Evolutionary conservation across 2,329 filamentous ascomycete genomes (phyloP), one percentile per base, ranked within the genome.

Genomic region (Parafenestella ontariensis): DNA sequence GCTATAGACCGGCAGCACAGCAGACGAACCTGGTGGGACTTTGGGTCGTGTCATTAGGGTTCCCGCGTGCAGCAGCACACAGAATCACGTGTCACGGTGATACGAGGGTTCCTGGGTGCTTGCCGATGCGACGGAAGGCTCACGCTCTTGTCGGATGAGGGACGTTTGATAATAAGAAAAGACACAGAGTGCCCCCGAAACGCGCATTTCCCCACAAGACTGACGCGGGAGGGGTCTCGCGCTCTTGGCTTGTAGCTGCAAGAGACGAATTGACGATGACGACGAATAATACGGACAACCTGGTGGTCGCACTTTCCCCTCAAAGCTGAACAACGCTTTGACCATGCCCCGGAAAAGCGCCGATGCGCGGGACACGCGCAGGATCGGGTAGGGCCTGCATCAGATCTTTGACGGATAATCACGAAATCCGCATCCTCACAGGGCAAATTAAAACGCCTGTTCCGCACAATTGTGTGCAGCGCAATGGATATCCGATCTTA

Each of bases 1-100:
- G n/a, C 44, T 49, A 45, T 34, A 49, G 41, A 34, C 36, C 52
- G 49, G 43, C 47, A 49, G 29, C 45, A 49, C 34, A 54, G 56
- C 34, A 48, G 37, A 65, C 67, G 54, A 41, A 69, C 69, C 70
- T 55, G 68, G 69, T 41, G 71, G 69, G 36, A 74, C 71, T 43
- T 72, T 73, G 26, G 71, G 71, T 37, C 71, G 66, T 56, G 71
- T 73, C 71, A 74, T 74, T 49, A 46, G 52, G 48, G 46, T 21
- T 33, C 26, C 36, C 41, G 15, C 48, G 40, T 34, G 54, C 54
- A 48, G 42, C 47, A 56, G 52, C 64, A 53, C 47, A 45, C 55
- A 34, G 46, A 58, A 59, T 66, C 67, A 65, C 68, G 64, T 61
- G 69, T 56, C 49, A 45, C 33, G 37, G 54, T 36, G 53, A 64